Base-by-base conservation (phyloP, 1,139 yeast species). In the Suhomyces bokatorum region DNA sequence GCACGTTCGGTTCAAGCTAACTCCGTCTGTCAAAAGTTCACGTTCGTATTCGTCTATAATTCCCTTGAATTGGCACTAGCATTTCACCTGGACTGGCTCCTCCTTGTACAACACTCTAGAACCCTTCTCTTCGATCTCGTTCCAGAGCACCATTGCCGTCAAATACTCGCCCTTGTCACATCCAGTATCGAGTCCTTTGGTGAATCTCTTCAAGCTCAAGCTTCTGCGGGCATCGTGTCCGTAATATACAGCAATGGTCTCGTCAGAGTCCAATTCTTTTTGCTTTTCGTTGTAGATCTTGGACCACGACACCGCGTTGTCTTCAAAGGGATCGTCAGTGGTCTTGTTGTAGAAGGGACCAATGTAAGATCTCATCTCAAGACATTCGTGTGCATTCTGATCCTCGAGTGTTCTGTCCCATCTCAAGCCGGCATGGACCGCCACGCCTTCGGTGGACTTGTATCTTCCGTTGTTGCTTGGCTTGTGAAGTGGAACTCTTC, bases 221-320 rank as follows among this genome's bases (percentile, higher is more conserved):
- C 97, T 97, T 46, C 83, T 70, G 45, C 81, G 74, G 4, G 97
- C 95, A 62, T 87, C 95, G 59, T 91, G 98, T 0, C 98, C 98
- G 60, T 91, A 91, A 56, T 80, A 82, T 1, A 89, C 91, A n/a
- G 79, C 77, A 33, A 51, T 40, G 6, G 59, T 45, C 27, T 75
- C 66, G 1, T 64, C 59, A 32, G 58, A 37, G n/a, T 37, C 43
- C 27, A 30, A 51, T 20, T 59, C 58, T 49, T 73, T 71, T 58
- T 81, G 79, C 48, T 76, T 69, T 37, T 69, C 63, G 54, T 83
- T 81, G 78, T 85, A 87, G 10, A 80, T 63, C 46, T 77, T 74
- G 16, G 83, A 77, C 90, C 95, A 87, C 14, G 81, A 73, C 6
- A 78, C 79, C 1, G 81, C 75, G 33, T 75, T 71, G 20, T 73